These are phyloP conservation scores for Podospora comata DNA, from an alignment of 495 filamentous ascomycete species.

Conservation along the genomic window DNA sequence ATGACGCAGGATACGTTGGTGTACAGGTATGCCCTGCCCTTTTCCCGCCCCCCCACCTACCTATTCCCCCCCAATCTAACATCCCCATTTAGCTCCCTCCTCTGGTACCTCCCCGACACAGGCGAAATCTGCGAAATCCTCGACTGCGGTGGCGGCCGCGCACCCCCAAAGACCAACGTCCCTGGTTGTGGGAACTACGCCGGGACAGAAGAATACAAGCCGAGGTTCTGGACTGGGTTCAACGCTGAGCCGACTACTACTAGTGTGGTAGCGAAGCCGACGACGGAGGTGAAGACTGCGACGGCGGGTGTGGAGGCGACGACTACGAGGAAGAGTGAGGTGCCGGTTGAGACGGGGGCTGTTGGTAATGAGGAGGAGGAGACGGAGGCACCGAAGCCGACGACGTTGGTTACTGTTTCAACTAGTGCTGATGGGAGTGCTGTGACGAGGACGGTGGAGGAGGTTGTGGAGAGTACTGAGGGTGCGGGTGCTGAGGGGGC, in stretches of 20 bases:
- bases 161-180: slow-evolving; percentile 55
- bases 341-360: background rate
- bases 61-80: too few relatives aligned
- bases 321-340: background rate
- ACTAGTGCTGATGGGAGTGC: background rate
- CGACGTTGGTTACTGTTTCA: slow-evolving; percentile 3
- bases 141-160: slow-evolving; percentile 61
- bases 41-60: too few relatives aligned
- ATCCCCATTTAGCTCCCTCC: slow-evolving; percentile 4
- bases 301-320: background rate
- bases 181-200: slow-evolving; percentile 57
- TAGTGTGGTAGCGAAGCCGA: slow-evolving; percentile 11
- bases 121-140: slow-evolving; percentile 56
- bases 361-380: background rate
- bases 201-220: slow-evolving; percentile 53
- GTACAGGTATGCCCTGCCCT: background rate
- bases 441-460: background rate
- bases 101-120: slow-evolving; percentile 49
- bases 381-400: background rate
- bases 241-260: slow-evolving; percentile 24
- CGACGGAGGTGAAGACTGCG: background rate
- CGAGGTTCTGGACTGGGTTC: slow-evolving; percentile 47
- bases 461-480: background rate
- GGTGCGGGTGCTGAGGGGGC: background rate
- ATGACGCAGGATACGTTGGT: slow-evolving; percentile 12